Evolutionary conservation across 768 basidiomycete species (phyloP).

Genomic region (Megacollybia marginata): DNA sequence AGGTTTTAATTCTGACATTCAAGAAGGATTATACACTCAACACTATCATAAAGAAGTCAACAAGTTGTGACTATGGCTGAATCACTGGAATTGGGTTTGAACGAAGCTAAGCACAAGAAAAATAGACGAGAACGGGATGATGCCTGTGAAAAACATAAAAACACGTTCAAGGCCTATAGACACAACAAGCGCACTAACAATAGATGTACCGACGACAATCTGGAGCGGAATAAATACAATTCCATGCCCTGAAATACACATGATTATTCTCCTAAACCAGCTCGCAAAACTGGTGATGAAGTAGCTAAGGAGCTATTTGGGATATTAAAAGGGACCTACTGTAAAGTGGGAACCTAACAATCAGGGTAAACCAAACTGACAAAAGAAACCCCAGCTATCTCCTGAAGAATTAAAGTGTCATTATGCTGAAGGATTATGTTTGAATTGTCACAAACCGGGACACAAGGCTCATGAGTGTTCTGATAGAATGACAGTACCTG

Average conservation of each 20-base stretch:
- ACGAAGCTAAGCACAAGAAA: slow-evolving; percentile 1
- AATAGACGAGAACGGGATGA: background rate
- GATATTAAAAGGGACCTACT: background rate
- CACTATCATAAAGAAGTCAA: slow-evolving; percentile 19
- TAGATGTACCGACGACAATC: background rate
- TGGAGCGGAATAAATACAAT: background rate
- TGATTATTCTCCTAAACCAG: background rate
- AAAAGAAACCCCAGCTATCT: background rate
- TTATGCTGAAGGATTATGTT: background rate
- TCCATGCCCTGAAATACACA: background rate
- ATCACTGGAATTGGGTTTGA: slow-evolving; percentile 21
- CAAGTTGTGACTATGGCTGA: slow-evolving; percentile 18
- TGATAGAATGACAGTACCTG: slow-evolving; percentile 8
- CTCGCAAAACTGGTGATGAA: background rate
- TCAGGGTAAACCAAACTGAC: background rate
- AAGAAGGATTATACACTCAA: slow-evolving; percentile 20
- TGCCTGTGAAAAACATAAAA: background rate
- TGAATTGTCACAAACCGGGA: slow-evolving; percentile 8
- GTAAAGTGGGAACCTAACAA: background rate
- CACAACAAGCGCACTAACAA: background rate
- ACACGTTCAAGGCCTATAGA: background rate
- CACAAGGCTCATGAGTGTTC: slow-evolving; percentile 24
- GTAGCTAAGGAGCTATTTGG: background rate
- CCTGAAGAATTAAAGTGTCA: slow-evolving; percentile 7
- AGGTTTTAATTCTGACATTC: slow-evolving; percentile 7